Base-by-base conservation (phyloP, 192 early-diverging fungal species). In the Spizellomyces punctatus region DNA sequence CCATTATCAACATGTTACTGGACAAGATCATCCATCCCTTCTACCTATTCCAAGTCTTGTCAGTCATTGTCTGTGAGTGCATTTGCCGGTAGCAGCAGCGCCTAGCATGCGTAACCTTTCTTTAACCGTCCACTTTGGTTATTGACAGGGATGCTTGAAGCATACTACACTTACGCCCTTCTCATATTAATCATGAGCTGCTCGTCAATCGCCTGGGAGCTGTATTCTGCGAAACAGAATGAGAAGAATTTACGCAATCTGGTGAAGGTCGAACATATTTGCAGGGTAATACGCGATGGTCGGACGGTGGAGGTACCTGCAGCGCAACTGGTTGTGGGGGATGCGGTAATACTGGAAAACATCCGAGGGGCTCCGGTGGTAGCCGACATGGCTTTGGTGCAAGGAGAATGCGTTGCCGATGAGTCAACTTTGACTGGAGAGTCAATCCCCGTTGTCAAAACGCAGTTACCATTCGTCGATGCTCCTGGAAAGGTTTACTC, bases 21-120 rank as follows among this genome's bases (percentile, higher is more conserved):
- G 76, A 80, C 48, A 84, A 84, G 56, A 14, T 82, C 42, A 14
- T 72, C 6, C 83, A 84, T 36, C 83, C 80, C 17, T 85, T 85
- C 54, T 85, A 85, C 54, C 8, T 83, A 10, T 85, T 83, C 66
- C 83, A 85, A 67, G 57, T 76, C 12, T 61, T 69, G 10, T 82
- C 83, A 14, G 74, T 81, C 8, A 10, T 82, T 8, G 73, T 85
- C 19, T 82, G 80, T 77, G 41, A 73, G 64, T 72, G 12, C 46
- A n/a, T 6, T 41, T 17, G 0, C 41, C 6, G 5, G 19, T 62
- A 8, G 16, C 41, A 42, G 17, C 6, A 7, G n/a, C 54, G 54
- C 6, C 54, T 22, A 7, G 7, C 27, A 36, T 36, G 27, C 27
- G 27, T 36, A 36, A 36, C 27, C 27, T 36, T 3, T 36, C 27